Evolutionary conservation across 2,329 filamentous ascomycete genomes (phyloP), one percentile per base, ranked within the genome.

Genomic region (Sarocladium kiliense): DNA sequence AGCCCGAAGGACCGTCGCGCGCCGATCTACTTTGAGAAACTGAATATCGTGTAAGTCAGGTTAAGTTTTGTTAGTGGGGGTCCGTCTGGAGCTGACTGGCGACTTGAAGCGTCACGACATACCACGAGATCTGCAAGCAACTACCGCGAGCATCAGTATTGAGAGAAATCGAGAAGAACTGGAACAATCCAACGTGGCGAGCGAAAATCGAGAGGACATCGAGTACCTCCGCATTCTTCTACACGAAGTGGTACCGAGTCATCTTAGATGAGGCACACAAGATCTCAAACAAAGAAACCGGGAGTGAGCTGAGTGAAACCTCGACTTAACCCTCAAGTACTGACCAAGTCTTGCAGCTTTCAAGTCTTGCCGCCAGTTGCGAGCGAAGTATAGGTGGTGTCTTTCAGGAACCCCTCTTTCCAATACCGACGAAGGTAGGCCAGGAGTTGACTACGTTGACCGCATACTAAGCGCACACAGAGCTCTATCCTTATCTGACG

Each of bases 231-330:
- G 3, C 0, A 0, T 25, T 70, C 0, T 65, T 64, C 27, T 5
- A 71, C 0, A 60, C 74, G 3, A 64, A 69, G 0, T 82, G 75
- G 69, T 74, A 78, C 39, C 68, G 83, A 1, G 57, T 85, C 3
- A 72, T 85, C 1, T 66, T 85, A 0, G 82, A 85, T 45, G 82
- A 85, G 60, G 80, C 76, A 0, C 81, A 84, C 51, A 61, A 60
- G 0, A 81, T 85, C 57, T 84, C 83, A 58, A 84, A 81, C 27
- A 65, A 73, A 5, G 55, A 55, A 0, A 64, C 66, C 0, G 54
- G 59, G 9, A 66, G 71, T 72, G 55, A 56, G 67, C 62, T 19
- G 3, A n/a, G n/a, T n/a, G n/a, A n/a, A n/a, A n/a, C n/a, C n/a
- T n/a, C n/a, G n/a, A n/a, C n/a, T n/a, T n/a, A n/a, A n/a, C n/a